phyloP scores from a whole-genome alignment of 306 rosid genomes.

The Inga oerstediana region DNA sequence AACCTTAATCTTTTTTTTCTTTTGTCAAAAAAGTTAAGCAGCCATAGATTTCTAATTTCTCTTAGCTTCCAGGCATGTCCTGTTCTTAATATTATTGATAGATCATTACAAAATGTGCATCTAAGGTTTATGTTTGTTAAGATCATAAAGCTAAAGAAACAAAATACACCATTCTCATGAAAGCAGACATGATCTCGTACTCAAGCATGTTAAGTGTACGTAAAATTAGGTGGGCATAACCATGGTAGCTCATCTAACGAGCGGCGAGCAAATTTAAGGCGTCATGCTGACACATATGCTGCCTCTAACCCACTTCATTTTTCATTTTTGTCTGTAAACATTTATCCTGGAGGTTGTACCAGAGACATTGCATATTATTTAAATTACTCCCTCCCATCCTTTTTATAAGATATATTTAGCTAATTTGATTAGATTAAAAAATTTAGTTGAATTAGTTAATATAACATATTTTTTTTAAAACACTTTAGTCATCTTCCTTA shows the following conservation, averaged over 20 bases:
- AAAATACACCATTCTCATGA: neutral
- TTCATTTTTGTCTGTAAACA: no score
- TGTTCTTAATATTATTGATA: neutral
- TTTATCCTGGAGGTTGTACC: no score
- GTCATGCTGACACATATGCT: neutral
- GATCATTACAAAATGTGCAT: neutral
- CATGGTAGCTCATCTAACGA: neutral
- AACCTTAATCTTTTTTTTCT: no score
- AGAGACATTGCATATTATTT: neutral
- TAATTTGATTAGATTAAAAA: no score
- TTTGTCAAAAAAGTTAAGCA: no score
- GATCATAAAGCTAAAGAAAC: neutral
- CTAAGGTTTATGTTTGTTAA: neutral
- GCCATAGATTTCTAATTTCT: no score
- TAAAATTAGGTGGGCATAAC: neutral
- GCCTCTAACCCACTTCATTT: neutral
- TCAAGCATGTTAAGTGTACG: neutral
- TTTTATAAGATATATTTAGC: no score
- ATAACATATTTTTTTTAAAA: no score
- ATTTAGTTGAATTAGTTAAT: no score
- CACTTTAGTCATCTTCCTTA: no score
- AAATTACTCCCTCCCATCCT: no score
- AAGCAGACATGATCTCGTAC: neutral
- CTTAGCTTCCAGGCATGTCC: no score
- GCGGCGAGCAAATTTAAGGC: neutral